Evolutionary conservation across 805 yeast species (phyloP), one percentile per base, ranked within the genome.

Genomic region (Metschnikowia dekortorum): DNA sequence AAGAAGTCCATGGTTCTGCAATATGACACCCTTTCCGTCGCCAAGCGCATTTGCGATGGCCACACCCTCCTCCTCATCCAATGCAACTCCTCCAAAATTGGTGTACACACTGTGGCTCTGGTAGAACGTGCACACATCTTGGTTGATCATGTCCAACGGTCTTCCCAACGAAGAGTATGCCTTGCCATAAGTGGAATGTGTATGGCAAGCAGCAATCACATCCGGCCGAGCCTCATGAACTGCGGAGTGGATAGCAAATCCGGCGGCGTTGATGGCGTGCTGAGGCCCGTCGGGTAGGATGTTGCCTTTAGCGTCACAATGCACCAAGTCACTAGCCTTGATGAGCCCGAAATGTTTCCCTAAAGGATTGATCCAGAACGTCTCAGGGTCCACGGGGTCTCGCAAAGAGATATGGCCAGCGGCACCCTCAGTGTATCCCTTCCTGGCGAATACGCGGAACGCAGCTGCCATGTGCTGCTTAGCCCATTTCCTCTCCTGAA

Each of bases 341-440:
- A 72, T 66, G 43, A 71, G 55, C 13, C 68, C 70, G 54, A 86
- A 89, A 66, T 89, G 96, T 56, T 75, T 78, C n/a, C 86, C 92
- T 55, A 89, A 71, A 4, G 96, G 96, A 68, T 89, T 89, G 64
- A 89, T 87, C 96, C 96, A 89, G 65, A 89, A 89, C 3, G 92
- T 86, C 42, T 74, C 65, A n/a, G 85, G 85, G 55, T 84, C 82
- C 40, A 86, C 82, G 3, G 96, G 96, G 61, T 89, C 96, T 58
- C 94, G 78, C 10, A 89, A 78, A 8, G 94, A 85, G 51, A 89
- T 88, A 64, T 89, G 96, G 22, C 96, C 96, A 0, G 96, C 89
- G 18, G 82, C 66, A 13, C 96, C 96, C 64, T 87, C 89, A 14
- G 83, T 74, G 66, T 70, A 88, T 14, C 88, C 89, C 57, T 79